Conservation (phyloP, 306 rosid genomes). For the Cyclanthera cordifolia region DNA sequence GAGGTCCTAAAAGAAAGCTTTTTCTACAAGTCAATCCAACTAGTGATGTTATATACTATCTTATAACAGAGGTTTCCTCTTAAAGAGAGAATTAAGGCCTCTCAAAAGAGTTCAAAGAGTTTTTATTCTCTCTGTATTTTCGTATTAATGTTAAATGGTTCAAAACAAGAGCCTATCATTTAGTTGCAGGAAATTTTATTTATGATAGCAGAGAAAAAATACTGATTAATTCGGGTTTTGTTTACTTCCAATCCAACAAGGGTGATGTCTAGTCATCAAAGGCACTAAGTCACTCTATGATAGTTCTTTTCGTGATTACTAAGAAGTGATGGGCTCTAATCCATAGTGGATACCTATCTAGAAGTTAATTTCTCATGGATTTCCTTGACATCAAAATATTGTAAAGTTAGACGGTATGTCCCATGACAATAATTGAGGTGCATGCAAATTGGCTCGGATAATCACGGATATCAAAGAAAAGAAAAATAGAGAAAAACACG, state of each 20-base stretch:
- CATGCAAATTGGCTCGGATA: no score
- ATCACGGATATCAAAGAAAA: no score
- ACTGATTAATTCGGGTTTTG: not conserved
- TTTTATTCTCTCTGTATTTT: not conserved
- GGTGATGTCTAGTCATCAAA: not conserved
- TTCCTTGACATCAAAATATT: no score
- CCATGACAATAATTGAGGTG: no score
- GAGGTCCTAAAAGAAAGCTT: not conserved
- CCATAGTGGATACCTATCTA: no score
- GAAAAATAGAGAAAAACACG: no score
- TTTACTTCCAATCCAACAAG: not conserved
- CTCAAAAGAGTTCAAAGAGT: not conserved
- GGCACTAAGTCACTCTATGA: not conserved
- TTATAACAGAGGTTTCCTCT: no score
- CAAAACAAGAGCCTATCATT: not conserved
- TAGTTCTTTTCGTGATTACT: no score
- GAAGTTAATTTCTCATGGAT: no score
- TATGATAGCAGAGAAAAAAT: not conserved
- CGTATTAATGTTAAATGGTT: not conserved
- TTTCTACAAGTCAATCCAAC: not conserved
- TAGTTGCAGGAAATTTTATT: not conserved
- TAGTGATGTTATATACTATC: no score
- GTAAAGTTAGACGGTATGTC: no score
- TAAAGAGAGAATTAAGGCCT: not conserved
- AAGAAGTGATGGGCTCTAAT: no score